These are phyloP conservation scores for Carpinus viminea DNA, from an alignment of 306 rosid genomes.

Conservation along the genomic window DNA sequence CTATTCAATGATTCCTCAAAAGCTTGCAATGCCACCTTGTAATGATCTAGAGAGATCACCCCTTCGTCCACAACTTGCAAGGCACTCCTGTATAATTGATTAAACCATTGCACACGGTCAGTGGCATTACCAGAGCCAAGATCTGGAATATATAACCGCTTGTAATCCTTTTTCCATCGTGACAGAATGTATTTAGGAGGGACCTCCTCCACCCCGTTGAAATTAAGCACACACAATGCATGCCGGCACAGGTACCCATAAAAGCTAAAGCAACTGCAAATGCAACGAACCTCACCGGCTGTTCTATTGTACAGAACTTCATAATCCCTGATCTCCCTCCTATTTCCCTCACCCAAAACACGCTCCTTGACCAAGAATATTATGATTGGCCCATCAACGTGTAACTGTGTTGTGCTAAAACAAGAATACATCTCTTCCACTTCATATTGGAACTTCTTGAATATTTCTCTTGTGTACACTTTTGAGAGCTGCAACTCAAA, in stretches of 20 bases:
- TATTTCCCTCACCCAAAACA: slow-evolving; percentile 65
- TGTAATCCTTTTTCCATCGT: slow-evolving; percentile 91
- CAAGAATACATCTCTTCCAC: slow-evolving; percentile 95
- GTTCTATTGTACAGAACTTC: slow-evolving; percentile 88
- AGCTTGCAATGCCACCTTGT: slow-evolving; percentile 72
- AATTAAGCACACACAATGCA: slow-evolving; percentile 79
- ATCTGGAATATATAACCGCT: slow-evolving; percentile 63
- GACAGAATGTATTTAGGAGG: slow-evolving; percentile 69
- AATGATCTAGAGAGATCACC: slow-evolving; percentile 68
- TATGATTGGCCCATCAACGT: slow-evolving; percentile 68
- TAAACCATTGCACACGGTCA: slow-evolving; percentile 62
- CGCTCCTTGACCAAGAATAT: slow-evolving; percentile 95
- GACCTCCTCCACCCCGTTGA: slow-evolving; percentile 91
- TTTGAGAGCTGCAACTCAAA: slow-evolving; percentile 86
- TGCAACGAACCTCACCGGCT: slow-evolving; percentile 87
- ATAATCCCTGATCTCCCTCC: slow-evolving; percentile 73
- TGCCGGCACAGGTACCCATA: slow-evolving; percentile 90
- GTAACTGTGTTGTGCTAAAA: slow-evolving; percentile 82
- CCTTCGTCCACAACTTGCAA: slow-evolving; percentile 94
- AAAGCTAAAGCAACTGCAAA: slow-evolving; percentile 88
- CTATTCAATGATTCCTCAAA: slow-evolving; percentile 73
- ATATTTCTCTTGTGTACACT: slow-evolving; percentile 70
- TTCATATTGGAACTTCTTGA: slow-evolving; percentile 79
- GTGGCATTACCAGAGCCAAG: slow-evolving; percentile 36
- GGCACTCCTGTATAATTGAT: slow-evolving; percentile 70